A percentile compares a stretch with the other conserved stretches of the same genome.
Evolutionary conservation across 2,329 filamentous ascomycete genomes (phyloP).

Genomic region (Epichloe sp.): DNA sequence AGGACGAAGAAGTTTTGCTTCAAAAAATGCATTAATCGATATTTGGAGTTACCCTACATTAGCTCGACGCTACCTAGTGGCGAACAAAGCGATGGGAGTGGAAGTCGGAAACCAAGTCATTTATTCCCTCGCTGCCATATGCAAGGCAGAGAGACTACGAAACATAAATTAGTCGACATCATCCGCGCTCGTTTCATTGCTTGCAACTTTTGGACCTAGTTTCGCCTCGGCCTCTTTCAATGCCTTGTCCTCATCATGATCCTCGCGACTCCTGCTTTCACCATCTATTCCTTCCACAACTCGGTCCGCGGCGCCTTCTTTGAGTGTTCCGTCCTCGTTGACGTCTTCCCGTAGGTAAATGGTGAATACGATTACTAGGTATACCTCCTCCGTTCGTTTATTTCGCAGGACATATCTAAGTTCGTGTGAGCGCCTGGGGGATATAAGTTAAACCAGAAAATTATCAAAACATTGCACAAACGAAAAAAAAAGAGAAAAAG

Average conservation of each 20-base stretch:
- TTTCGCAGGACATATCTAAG: constrained; percentile 90
- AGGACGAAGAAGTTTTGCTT: too few species aligned
- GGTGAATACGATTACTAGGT: constrained; percentile 72
- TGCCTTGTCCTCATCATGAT: constrained; percentile 20
- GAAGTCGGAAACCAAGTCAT: background rate
- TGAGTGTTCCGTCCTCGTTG: constrained; percentile 43
- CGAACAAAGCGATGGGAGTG: background rate
- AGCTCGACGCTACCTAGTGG: too few species aligned
- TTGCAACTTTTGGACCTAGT: constrained; percentile 13
- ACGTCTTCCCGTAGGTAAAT: constrained; percentile 57
- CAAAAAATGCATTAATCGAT: too few species aligned
- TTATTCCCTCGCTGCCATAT: constrained; percentile 8
- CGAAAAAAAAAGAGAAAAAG: background rate
- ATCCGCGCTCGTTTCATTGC: constrained; percentile 21
- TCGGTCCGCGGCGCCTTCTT: constrained; percentile 23
- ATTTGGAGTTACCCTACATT: too few species aligned
- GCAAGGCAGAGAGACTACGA: constrained; percentile 6
- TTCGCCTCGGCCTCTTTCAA: constrained; percentile 27
- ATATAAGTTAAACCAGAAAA: constrained; percentile 9
- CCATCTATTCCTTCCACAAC: constrained; percentile 7
- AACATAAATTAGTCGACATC: constrained; percentile 28
- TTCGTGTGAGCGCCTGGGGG: constrained; percentile 56
- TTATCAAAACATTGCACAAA: background rate
- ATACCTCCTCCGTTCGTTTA: constrained; percentile 55
- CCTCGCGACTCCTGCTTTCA: constrained; percentile 13